phyloP scores from a whole-genome alignment of 805 yeast genomes.

The Vanderwaltozyma tropicalis region DNA sequence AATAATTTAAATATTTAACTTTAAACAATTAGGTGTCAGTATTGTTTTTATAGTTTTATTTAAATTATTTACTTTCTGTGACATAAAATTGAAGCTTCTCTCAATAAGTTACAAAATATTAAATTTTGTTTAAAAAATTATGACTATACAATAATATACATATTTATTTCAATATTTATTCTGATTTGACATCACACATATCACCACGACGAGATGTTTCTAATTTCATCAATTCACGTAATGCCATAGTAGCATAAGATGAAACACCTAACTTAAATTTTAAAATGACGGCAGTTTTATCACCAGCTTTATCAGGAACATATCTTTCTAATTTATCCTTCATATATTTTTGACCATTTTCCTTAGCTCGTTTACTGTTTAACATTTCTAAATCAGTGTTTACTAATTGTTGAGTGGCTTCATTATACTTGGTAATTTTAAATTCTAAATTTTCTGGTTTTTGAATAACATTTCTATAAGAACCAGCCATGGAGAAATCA shows the following conservation, averaged over 20 bases:
- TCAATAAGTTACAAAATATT: not conserved
- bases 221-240: conserved; percentile 78
- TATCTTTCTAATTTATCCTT: conserved; percentile 26
- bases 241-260: conserved; percentile 95
- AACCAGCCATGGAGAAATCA: conserved; percentile 87
- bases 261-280: conserved; percentile 73
- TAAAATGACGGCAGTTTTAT: conserved; percentile 59
- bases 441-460: conserved; percentile 58
- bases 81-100: not conserved
- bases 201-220: conserved; percentile 53
- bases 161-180: too few relatives aligned
- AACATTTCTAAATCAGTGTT: conserved; percentile 65
- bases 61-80: not conserved
- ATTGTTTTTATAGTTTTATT: too few relatives aligned
- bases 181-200: conserved; percentile 32
- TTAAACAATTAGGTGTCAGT: too few relatives aligned
- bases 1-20: too few relatives aligned
- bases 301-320: conserved; percentile 33
- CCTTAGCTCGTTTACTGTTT: conserved; percentile 27
- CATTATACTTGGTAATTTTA: conserved; percentile 48
- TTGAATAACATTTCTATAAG: conserved; percentile 66
- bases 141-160: not conserved
- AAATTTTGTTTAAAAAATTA: too few relatives aligned
- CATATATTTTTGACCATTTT: conserved; percentile 24
- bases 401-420: conserved; percentile 60